Evolutionary conservation across 2,329 filamentous ascomycete genomes (phyloP).

Genomic region (Blastomyces parvus): DNA sequence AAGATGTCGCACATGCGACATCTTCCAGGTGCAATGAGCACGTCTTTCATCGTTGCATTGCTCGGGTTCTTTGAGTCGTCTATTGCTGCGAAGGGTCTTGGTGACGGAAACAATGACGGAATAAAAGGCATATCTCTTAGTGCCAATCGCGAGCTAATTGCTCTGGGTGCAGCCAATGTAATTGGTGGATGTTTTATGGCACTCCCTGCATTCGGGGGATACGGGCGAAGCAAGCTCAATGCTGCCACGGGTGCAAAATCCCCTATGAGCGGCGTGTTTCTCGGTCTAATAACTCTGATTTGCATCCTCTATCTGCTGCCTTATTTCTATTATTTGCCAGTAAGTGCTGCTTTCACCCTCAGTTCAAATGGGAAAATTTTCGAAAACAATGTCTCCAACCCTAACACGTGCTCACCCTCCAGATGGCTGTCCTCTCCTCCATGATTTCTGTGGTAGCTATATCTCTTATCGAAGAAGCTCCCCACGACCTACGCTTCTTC

Average conservation of each 20-base stretch:
- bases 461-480: slow-evolving; percentile 89
- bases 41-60: slow-evolving; percentile 83
- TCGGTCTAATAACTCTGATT: slow-evolving; percentile 72
- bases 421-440: slow-evolving; percentile 87
- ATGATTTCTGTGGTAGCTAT: slow-evolving; percentile 95
- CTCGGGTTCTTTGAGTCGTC: slow-evolving; percentile 98
- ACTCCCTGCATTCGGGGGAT: slow-evolving; percentile 88
- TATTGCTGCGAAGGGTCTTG: slow-evolving; percentile 85
- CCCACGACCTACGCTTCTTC: slow-evolving; percentile 87
- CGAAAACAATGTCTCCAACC: background rate
- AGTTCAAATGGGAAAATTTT: background rate
- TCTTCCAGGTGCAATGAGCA: slow-evolving; percentile 77
- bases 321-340: slow-evolving; percentile 92
- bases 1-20: slow-evolving; percentile 65
- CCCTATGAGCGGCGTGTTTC: slow-evolving; percentile 83
- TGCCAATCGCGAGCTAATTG: slow-evolving; percentile 86
- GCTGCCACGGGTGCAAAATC: slow-evolving; percentile 82
- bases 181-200: slow-evolving; percentile 85
- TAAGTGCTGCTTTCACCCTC: slow-evolving; percentile 40
- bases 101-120: slow-evolving; percentile 50
- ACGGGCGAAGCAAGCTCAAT: slow-evolving; percentile 93
- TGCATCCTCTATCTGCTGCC: slow-evolving; percentile 75
- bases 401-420: slow-evolving; percentile 11
- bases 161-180: slow-evolving; percentile 83
- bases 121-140: slow-evolving; percentile 75